Conservation (phyloP, 2,329 filamentous ascomycete species). For the Xylariomycetidae sp. region DNA sequence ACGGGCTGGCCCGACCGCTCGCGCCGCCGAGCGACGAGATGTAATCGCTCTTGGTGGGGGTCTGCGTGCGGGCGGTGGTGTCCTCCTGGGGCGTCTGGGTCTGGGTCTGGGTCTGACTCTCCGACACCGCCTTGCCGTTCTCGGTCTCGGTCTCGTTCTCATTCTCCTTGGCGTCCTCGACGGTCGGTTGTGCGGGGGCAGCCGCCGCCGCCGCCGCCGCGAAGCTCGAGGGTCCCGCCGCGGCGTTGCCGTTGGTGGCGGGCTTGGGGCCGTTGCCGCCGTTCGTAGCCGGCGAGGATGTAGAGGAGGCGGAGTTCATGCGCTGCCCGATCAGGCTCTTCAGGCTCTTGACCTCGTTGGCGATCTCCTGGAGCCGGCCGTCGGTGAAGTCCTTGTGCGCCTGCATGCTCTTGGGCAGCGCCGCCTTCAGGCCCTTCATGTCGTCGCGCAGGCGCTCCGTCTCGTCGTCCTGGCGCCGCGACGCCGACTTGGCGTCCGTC, state of each 20-base stretch:
- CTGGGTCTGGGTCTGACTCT: too few relatives aligned
- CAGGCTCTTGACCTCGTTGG: constrained; percentile 81
- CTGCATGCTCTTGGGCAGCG: constrained; percentile 83
- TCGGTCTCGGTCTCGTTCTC: constrained; percentile 23
- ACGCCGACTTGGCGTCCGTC: constrained; percentile 72
- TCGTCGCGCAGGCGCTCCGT: constrained; percentile 81
- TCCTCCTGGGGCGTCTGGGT: constrained; percentile 1
- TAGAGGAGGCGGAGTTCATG: constrained; percentile 33
- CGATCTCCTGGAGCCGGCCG: constrained; percentile 74
- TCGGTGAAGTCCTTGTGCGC: constrained; percentile 83
- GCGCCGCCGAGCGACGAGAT: constrained; percentile 29
- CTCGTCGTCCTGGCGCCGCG: constrained; percentile 79
- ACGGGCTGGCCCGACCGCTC: constrained; percentile 42
- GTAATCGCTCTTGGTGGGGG: constrained; percentile 24
- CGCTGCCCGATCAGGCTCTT: constrained; percentile 75
- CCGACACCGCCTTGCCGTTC: too few relatives aligned
- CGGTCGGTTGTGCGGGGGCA: constrained; percentile 16
- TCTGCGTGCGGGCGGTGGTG: constrained; percentile 10
- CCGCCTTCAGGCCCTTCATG: constrained; percentile 71
- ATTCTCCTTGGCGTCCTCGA: constrained; percentile 18
- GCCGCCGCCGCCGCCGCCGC: constrained; percentile 8
- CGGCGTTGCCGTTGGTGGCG: constrained; percentile 11
- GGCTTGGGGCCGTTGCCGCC: constrained; percentile 11
- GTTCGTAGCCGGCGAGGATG: constrained; percentile 3
- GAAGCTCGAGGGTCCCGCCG: constrained; percentile 8